A percentile compares a stretch with the other conserved stretches of the same genome.
These are phyloP conservation scores for Lecanoromycetidae sp. DNA, from an alignment of 2,329 filamentous ascomycete genomes.

Conservation along the genomic window DNA sequence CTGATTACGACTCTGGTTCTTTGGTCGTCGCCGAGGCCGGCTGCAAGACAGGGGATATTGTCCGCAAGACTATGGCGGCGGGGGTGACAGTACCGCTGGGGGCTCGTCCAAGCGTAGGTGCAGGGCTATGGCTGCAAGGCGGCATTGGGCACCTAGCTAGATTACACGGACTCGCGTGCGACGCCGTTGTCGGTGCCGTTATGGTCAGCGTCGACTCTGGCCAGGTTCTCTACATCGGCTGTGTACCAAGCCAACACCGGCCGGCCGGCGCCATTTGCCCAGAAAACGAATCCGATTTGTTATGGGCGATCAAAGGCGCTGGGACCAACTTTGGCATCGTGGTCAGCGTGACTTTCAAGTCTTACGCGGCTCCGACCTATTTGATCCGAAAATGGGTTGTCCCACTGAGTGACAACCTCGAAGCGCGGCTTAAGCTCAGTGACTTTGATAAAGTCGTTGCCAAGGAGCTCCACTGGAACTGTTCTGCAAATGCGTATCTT, in stretches of 20 bases:
- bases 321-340: constrained; percentile 50
- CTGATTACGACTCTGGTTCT: constrained; percentile 17
- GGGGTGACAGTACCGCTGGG: constrained; percentile 48
- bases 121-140: constrained; percentile 52
- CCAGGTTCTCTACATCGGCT: constrained; percentile 39
- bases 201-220: constrained; percentile 41
- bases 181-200: constrained; percentile 48
- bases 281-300: constrained; percentile 34
- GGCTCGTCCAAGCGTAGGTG: constrained; percentile 50
- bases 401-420: constrained; percentile 24
- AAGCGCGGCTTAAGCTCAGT: constrained; percentile 28
- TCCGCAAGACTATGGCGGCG: constrained; percentile 34
- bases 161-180: constrained; percentile 45
- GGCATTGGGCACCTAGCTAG: constrained; percentile 50
- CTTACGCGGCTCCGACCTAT: constrained; percentile 34
- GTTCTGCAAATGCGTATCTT: constrained; percentile 45
- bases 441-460: constrained; percentile 32
- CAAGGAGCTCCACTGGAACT: constrained; percentile 30
- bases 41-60: constrained; percentile 44
- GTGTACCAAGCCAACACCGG: constrained; percentile 36
- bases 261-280: constrained; percentile 33
- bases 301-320: constrained; percentile 49
- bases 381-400: constrained; percentile 31
- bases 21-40: constrained; percentile 44
- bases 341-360: constrained; percentile 32